Evolutionary conservation across 148 eudicot genomes (phyloP).

Genomic region (Limonium bicolor): DNA sequence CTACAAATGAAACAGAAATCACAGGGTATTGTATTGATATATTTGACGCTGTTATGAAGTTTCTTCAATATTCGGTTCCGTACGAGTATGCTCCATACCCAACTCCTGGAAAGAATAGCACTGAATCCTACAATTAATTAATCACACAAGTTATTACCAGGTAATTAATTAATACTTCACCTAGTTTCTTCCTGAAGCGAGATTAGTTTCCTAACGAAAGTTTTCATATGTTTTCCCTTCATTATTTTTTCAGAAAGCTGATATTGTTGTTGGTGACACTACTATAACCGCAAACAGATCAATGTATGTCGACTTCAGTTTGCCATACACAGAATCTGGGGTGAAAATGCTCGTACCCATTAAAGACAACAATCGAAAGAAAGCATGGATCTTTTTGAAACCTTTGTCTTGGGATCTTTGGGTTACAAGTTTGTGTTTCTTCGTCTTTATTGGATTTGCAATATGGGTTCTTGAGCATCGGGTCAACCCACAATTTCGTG

Average conservation of each 20-base stretch:
- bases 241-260: conserved; percentile 20
- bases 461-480: conserved; percentile 67
- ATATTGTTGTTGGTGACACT: conserved; percentile 44
- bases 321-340: conserved; percentile 52
- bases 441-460: conserved; percentile 41
- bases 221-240: not conserved
- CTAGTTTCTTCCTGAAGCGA: not conserved
- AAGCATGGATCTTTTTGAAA: conserved; percentile 59
- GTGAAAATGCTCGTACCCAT: conserved; percentile 35
- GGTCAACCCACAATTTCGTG: conserved; percentile 34
- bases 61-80: conserved; percentile 25
- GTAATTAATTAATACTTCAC: not conserved
- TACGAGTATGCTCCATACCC: conserved; percentile 36
- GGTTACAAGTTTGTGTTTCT: conserved; percentile 34
- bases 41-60: conserved; percentile 29
- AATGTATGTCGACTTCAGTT: conserved; percentile 29
- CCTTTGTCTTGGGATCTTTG: conserved; percentile 48
- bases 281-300: conserved; percentile 38
- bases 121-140: conserved; percentile 13
- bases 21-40: conserved; percentile 42
- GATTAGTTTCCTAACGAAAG: not conserved
- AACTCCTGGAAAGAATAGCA: conserved; percentile 10
- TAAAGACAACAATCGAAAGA: conserved; percentile 20
- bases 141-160: conserved; percentile 10
- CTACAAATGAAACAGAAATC: conserved; percentile 9